Base-by-base conservation (phyloP, 345 rosid genomes). In the Populus simonii region DNA sequence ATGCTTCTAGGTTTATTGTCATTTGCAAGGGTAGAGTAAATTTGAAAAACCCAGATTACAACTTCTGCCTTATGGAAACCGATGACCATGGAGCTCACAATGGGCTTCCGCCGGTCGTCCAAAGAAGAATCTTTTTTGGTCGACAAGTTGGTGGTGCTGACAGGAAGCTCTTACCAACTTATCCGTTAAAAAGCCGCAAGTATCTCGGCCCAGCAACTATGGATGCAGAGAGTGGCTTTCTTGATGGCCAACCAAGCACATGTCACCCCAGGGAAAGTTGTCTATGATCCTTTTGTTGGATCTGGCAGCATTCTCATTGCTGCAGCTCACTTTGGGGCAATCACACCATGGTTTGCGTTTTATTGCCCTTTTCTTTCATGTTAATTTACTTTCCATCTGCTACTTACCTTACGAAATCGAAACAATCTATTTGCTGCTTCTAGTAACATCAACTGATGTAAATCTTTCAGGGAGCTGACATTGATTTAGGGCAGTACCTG, bases 191-290 rank as follows among this genome's bases (percentile, higher is more conserved):
- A 84, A 89, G 90, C 84, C 93, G 97, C 7, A 91, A 29, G 29
- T 96, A 93, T 83, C 92, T 96, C 75, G 98, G 99, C 29, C 99
- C 98, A 4, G 91, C 99, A 18, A 97, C 99, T 57, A 92, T 96
- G 98, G 99, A 92, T 82, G 99, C 99, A n/a, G 99, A 96, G 85
- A 84, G 25, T 93, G 88, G 98, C 99, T 78, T 92, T 96, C 84
- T 87, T 96, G 68, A 93, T 96, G 99, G 96, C 97, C 15, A 96
- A 96, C 81, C 99, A 96, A 88, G 99, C 94, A 3, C 84, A 89
- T 77, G 95, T 88, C 45, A 79, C 89, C 1, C 86, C 90, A 16
- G 98, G 98, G 68, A 96, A 92, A 72, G 94, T 92, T 65, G 89
- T 96, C 27, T 96, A 88, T 85, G 99, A 93, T 70, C 99, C 98